Percentiles rank a stretch among this genome's conserved stretches.
Conservation (phyloP, 139 green algal species). For the Spirogloea muscicola region DNA sequence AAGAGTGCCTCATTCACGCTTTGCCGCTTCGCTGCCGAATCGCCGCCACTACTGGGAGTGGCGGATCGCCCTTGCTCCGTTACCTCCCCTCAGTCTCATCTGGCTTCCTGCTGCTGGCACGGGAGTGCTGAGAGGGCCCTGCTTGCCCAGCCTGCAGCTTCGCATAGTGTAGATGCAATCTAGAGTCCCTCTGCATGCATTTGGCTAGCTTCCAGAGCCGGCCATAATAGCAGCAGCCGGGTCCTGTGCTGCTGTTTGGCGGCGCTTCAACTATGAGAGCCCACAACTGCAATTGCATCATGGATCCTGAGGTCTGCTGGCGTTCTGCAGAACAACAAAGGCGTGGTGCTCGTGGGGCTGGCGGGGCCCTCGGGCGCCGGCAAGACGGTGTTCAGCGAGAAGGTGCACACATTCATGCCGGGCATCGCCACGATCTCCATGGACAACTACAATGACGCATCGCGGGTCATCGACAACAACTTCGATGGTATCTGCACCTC, state of each 20-base stretch:
- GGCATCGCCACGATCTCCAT: conserved; percentile 80
- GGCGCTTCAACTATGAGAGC: background rate
- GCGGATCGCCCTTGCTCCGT: no score
- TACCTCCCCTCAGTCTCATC: no score
- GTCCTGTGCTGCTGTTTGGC: conserved; percentile 33
- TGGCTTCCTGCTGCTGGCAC: no score
- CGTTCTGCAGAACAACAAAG: conserved; percentile 28
- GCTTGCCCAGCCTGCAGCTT: no score
- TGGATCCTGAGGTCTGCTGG: background rate
- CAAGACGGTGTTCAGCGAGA: conserved; percentile 93
- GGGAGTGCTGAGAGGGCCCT: no score
- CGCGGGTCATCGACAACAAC: conserved; percentile 79
- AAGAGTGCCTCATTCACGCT: no score
- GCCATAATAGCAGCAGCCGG: background rate
- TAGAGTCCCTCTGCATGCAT: background rate
- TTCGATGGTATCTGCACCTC: no score
- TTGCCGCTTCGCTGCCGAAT: no score
- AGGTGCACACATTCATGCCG: conserved; percentile 82
- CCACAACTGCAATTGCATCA: background rate
- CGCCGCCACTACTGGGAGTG: no score
- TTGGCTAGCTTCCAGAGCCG: background rate
- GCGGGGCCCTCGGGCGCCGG: conserved; percentile 86
- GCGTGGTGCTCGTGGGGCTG: conserved; percentile 64
- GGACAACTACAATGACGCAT: conserved; percentile 98
- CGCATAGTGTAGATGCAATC: no score